Conservation (phyloP, 73 alveolate species). For the Tetrahymena elliotti region DNA sequence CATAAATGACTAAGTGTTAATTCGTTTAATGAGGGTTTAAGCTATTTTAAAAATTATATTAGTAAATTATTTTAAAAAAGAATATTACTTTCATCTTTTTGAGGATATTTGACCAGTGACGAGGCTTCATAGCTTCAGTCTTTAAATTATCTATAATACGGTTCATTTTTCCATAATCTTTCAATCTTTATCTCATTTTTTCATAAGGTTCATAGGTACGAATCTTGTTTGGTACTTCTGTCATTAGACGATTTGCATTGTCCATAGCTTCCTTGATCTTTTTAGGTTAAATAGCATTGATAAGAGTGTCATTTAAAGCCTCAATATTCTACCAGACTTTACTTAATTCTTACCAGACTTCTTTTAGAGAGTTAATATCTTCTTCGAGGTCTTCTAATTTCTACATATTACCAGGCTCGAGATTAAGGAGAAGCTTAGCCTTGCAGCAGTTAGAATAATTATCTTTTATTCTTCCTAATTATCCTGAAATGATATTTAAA, state of each 20-base stretch:
- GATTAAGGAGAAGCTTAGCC: conserved; percentile 92
- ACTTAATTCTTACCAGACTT: conserved; percentile 85
- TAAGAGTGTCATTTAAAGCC: conserved; percentile 24
- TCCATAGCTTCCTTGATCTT: conserved; percentile 48
- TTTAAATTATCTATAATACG: conserved; percentile 76
- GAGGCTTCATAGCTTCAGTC: conserved; percentile 97
- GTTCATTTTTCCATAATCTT: conserved; percentile 79
- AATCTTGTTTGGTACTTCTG: conserved; percentile 59
- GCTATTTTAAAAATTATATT: neutral
- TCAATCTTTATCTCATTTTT: conserved; percentile 79
- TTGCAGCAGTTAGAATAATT: conserved; percentile 88
- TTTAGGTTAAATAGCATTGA: conserved; percentile 15
- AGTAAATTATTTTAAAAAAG: neutral
- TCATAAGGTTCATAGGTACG: conserved; percentile 92
- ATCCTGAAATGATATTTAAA: conserved; percentile 24
- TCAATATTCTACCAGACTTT: conserved; percentile 62
- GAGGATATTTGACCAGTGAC: conserved; percentile 87
- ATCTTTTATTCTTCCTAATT: conserved; percentile 34
- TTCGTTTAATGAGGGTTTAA: conserved; percentile 8
- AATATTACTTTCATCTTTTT: conserved; percentile 68
- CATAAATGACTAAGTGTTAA: conserved; percentile 47
- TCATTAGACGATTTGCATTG: conserved; percentile 31
- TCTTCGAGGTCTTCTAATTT: conserved; percentile 73
- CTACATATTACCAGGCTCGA: conserved; percentile 82
- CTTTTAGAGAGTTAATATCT: conserved; percentile 62